A percentile compares a stretch with the other conserved stretches of the same genome.
Evolutionary conservation across 495 filamentous ascomycete species (phyloP).

Genomic region (Tetracladium setigerum): DNA sequence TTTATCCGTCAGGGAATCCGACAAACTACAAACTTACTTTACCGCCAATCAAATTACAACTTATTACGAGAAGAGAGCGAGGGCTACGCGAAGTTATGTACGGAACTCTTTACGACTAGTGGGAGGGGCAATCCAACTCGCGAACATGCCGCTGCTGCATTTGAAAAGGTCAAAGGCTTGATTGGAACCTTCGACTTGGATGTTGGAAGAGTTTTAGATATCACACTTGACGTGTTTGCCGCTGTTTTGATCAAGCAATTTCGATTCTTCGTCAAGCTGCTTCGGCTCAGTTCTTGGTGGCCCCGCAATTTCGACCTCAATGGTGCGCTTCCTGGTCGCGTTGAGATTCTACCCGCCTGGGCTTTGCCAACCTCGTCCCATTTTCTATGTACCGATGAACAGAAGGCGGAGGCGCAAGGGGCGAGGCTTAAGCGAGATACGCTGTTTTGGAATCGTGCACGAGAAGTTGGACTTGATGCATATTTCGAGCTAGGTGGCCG

Average conservation of each 20-base stretch:
- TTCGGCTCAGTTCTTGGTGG: constrained; percentile 95
- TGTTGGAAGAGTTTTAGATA: constrained; percentile 88
- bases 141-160: constrained; percentile 58
- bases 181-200: constrained; percentile 91
- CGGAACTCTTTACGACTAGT: constrained; percentile 79
- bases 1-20: constrained; percentile 79
- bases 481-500: constrained; percentile 80
- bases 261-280: constrained; percentile 85
- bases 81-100: constrained; percentile 82
- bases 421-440: constrained; percentile 57
- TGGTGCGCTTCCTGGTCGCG: neutral
- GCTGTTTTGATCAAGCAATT: constrained; percentile 76
- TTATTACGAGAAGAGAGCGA: constrained; percentile 92
- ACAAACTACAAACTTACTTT: constrained; percentile 84
- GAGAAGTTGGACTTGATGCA: constrained; percentile 65
- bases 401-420: constrained; percentile 42
- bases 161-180: constrained; percentile 76
- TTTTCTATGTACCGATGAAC: constrained; percentile 54
- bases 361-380: constrained; percentile 60
- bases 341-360: constrained; percentile 64
- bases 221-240: constrained; percentile 83
- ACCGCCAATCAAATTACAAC: constrained; percentile 95
- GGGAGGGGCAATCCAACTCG: constrained; percentile 51
- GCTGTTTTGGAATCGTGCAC: constrained; percentile 76
- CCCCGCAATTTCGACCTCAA: constrained; percentile 47